Evolutionary conservation across 495 filamentous ascomycete species (phyloP).

Genomic region (Lasiosphaeria miniovina): DNA sequence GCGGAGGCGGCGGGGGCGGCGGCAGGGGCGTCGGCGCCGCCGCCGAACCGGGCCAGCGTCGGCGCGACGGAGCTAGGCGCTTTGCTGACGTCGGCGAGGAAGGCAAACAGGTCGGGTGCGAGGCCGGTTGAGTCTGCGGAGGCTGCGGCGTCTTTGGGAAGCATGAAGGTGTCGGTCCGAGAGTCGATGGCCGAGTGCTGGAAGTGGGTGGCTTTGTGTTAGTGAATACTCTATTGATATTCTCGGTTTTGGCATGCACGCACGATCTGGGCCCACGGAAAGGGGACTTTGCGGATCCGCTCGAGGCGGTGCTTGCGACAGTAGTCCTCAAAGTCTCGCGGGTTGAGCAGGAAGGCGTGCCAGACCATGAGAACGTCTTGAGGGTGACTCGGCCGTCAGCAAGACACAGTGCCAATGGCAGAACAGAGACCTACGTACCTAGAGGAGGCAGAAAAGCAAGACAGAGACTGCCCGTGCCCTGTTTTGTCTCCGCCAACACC

Average conservation of each 20-base stretch:
- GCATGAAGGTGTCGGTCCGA: not conserved
- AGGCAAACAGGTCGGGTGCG: not conserved
- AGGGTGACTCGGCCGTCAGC: not conserved
- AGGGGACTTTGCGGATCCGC: not conserved
- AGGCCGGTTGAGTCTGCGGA: not conserved
- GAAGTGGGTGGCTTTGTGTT: no score
- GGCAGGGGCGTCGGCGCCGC: not conserved
- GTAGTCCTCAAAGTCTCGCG: conserved; percentile 46
- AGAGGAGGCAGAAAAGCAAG: not conserved
- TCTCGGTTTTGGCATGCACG: not conserved
- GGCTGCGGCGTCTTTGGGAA: not conserved
- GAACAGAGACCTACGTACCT: not conserved
- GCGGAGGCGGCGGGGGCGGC: no score
- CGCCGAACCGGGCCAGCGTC: not conserved
- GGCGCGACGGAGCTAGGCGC: not conserved
- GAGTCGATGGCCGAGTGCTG: not conserved
- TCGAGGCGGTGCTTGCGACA: not conserved
- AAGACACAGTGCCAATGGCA: not conserved
- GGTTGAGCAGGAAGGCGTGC: conserved; percentile 73
- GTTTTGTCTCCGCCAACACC: not conserved
- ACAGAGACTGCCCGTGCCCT: not conserved
- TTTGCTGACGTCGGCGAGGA: not conserved
- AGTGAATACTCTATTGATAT: no score
- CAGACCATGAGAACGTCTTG: conserved; percentile 74
- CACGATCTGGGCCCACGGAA: not conserved